Percentiles rank a stretch among this genome's conserved stretches.
Conservation (phyloP, 768 basidiomycete genomes). For the Xerocomus brunneocitrinus region DNA sequence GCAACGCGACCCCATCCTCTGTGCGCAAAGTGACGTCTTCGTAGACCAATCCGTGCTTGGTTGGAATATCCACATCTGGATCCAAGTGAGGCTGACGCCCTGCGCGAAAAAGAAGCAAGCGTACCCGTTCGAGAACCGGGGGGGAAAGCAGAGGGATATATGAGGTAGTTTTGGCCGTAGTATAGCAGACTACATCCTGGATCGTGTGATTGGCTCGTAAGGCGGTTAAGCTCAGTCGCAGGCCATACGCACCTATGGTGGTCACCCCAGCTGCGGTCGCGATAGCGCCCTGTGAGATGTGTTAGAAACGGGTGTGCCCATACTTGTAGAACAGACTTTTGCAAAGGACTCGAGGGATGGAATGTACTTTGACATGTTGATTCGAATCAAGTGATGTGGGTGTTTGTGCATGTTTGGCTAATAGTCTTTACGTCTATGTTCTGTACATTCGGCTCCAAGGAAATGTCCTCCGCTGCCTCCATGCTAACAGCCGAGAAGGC, state of each 20-base stretch:
- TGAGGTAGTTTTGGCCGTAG: constrained; percentile 83
- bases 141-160: constrained; percentile 84
- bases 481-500: no score
- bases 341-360: constrained; percentile 43
- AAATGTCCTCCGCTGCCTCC: no score
- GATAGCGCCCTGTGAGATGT: constrained; percentile 40
- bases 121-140: constrained; percentile 75
- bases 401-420: constrained; percentile 18
- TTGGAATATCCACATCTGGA: constrained; percentile 67
- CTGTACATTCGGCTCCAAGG: no score
- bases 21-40: constrained; percentile 71
- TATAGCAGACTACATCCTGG: constrained; percentile 72
- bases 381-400: background rate
- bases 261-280: constrained; percentile 56
- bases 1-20: constrained; percentile 64
- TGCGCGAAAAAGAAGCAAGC: constrained; percentile 9
- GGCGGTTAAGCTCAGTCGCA: background rate
- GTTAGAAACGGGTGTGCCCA: background rate
- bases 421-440: no score
- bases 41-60: constrained; percentile 67
- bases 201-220: background rate
- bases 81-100: background rate
- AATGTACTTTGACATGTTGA: constrained; percentile 36
- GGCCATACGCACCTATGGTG: constrained; percentile 43
- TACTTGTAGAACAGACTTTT: constrained; percentile 29